Percentiles rank a stretch among this genome's conserved stretches.
Conservation (phyloP, 768 basidiomycete species). For the Boletus insuetus region DNA sequence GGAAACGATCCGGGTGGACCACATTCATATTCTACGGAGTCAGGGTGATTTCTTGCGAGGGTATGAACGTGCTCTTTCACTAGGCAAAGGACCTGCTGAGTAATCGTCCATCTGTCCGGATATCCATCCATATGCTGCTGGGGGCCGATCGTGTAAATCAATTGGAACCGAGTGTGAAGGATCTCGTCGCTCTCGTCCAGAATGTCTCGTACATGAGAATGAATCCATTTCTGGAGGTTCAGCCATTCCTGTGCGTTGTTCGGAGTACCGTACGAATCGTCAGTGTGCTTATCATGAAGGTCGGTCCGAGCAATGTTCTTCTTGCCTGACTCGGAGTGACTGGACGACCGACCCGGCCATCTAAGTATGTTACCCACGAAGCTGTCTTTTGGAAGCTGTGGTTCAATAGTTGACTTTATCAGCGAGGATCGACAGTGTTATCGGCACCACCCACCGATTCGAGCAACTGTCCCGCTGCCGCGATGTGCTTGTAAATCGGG, state of each 20-base stretch:
- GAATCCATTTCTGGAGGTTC: background rate
- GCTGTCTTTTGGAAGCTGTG: background rate
- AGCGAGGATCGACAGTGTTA: background rate
- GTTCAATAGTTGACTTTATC: background rate
- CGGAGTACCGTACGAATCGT: too few relatives aligned
- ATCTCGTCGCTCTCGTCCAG: background rate
- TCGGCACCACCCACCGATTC: background rate
- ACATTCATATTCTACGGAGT: background rate
- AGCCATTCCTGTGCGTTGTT: background rate
- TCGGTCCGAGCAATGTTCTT: background rate
- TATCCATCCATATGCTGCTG: too few relatives aligned
- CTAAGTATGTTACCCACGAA: background rate
- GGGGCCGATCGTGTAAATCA: background rate
- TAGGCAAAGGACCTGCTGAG: slow-evolving; percentile 25
- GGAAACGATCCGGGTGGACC: background rate
- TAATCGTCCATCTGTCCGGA: slow-evolving; percentile 21
- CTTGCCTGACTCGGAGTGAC: background rate
- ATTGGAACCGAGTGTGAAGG: background rate
- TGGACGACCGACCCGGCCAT: background rate
- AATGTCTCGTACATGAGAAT: background rate
- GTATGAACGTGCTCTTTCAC: slow-evolving; percentile 1
- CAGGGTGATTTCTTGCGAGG: background rate
- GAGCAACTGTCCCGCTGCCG: background rate
- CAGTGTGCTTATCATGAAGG: background rate
- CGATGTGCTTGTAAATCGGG: background rate